These are phyloP conservation scores for Colletotrichum sp. DNA, from an alignment of 2,329 filamentous ascomycete genomes.

Conservation along the genomic window DNA sequence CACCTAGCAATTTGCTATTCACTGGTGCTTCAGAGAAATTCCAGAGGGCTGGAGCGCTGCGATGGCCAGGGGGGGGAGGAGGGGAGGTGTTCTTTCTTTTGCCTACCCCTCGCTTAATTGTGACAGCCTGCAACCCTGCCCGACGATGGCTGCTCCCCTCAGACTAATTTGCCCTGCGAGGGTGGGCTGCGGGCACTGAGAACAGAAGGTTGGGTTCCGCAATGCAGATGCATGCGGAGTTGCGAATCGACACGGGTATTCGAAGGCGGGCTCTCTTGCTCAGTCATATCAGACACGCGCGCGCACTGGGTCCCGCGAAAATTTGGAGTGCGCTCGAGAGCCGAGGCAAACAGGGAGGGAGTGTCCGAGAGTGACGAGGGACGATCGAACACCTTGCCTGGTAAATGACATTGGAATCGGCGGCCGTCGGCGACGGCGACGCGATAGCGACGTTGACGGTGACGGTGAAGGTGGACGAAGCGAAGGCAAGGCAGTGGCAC, in stretches of 20 bases:
- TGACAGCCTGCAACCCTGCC: constrained; percentile 12
- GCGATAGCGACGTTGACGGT: neutral
- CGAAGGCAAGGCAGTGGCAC: neutral
- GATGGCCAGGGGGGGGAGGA: neutral
- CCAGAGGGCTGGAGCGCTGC: neutral
- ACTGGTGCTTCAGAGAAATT: neutral
- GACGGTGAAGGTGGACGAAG: neutral
- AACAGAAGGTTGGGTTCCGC: neutral
- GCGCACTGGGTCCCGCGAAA: neutral
- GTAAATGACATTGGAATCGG: neutral
- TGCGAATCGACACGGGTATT: neutral
- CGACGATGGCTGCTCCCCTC: neutral
- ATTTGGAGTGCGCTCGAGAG: neutral
- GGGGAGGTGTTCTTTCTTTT: neutral
- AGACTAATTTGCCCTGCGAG: constrained; percentile 8
- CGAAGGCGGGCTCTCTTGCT: neutral
- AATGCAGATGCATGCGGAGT: constrained; percentile 1
- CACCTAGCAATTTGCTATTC: neutral
- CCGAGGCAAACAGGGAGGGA: neutral
- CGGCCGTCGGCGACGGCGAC: neutral
- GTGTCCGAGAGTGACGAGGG: neutral
- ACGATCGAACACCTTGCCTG: neutral
- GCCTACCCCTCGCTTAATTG: constrained; percentile 6
- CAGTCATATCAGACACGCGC: neutral
- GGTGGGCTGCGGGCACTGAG: neutral